Percentiles rank a stretch among this genome's conserved stretches.
phyloP scores from a whole-genome alignment of 2,329 filamentous ascomycete genomes.

The Phyllosticta capitalensis region DNA sequence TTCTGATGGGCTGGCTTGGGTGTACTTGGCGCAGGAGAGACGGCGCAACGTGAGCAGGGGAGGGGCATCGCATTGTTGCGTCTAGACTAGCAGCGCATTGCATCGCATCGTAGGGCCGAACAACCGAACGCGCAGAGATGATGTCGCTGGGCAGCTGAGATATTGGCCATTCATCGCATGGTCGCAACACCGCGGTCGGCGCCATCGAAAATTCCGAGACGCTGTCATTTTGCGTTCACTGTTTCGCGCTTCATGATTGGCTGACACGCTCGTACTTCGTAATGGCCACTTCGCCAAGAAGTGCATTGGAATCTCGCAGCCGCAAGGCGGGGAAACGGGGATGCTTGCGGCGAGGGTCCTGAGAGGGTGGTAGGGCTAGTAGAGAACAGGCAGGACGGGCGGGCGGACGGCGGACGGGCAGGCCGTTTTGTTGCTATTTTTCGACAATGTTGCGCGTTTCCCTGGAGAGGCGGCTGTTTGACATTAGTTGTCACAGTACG shows the following conservation, averaged over 20 bases:
- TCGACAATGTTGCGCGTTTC: not conserved
- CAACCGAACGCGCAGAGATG: not conserved
- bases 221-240: too few species aligned
- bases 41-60: not conserved
- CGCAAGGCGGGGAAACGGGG: not conserved
- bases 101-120: not conserved
- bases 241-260: too few species aligned
- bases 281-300: not conserved
- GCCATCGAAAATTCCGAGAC: too few species aligned
- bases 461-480: not conserved
- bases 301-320: not conserved
- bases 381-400: not conserved
- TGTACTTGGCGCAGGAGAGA: not conserved
- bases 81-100: not conserved
- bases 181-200: too few species aligned
- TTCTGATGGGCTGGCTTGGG: not conserved
- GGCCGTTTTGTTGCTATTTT: not conserved
- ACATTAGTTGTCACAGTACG: not conserved
- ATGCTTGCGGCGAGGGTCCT: not conserved
- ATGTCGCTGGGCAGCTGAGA: too few species aligned
- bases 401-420: not conserved
- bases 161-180: too few species aligned
- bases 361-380: not conserved
- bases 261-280: too few species aligned
- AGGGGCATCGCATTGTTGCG: not conserved